Evolutionary conservation across 1,284 basidiomycete genomes (phyloP), one percentile per base, ranked within the genome.

Genomic region (Vanrija sp.): DNA sequence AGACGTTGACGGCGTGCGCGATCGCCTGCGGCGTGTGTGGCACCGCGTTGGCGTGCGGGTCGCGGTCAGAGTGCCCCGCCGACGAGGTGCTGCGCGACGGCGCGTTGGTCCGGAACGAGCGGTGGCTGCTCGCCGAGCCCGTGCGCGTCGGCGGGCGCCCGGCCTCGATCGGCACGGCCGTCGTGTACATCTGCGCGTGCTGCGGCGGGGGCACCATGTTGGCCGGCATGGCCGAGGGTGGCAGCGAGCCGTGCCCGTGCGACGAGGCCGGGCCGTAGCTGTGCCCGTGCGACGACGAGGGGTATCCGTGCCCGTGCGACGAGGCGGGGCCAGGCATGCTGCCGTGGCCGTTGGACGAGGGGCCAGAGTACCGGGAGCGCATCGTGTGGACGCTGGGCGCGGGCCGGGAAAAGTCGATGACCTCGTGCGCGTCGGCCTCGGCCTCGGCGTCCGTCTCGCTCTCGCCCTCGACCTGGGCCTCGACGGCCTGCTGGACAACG

Each of bases 11-110:
- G 10, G 56, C 56, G 27, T 50, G 44, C 18, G 47, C 48, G 27
- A 57, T 53, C 3, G 37, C 56, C 15, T 27, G 41, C 6, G 51
- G 56, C 3, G 56, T 53, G 41, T 47, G 41, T 6, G 56, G 56
- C 18, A 47, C 37, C 2, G 31, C 31, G 31, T 31, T 31, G 31
- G 31, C 31, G 31, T 31, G 31, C 31, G 31, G 31, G 7, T 36
- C 37, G 24, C 36, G 22, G 12, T 18, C 27, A 10, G 54, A 50
- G 44, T 56, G 54, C 36, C 55, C 55, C 18, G 35, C 18, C 12
- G 46, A 45, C 41, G 54, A 56, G n/a, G 48, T 16, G 3, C 27
- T n/a, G 27, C 48, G 48, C 41, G 48, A 49, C 6, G 42, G 49
- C 14, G 49, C 38, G n/a, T n/a, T 25, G 48, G 41, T 41, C 19